Evolutionary conservation across 1,284 basidiomycete genomes (phyloP), one percentile per base, ranked within the genome.

Genomic region (Cutaneotrichosporon sp.): DNA sequence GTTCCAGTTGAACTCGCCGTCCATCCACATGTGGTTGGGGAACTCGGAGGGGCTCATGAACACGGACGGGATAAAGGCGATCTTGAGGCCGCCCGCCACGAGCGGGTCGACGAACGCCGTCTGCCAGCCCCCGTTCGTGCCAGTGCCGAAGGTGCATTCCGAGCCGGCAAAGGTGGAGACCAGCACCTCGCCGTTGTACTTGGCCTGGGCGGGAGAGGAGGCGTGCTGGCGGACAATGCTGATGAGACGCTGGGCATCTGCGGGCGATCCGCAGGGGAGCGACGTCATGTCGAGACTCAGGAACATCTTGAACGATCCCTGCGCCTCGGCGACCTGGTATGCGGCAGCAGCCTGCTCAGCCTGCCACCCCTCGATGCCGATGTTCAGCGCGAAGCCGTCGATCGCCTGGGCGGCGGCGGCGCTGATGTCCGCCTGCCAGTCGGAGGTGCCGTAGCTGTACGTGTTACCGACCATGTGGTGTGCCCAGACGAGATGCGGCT

Each of bases 111-210:
- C 42, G 31, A 67, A 54, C 29, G 33, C 29, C 34, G 59, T 71
- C 72, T 71, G 73, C 33, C 75, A 79, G 7, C 64, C 70, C 11
- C 59, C 46, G 50, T 67, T 56, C 10, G 64, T 67, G 0, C 70
- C 73, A 69, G 85, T 84, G 49, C 89, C 90, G 71, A 91, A 92
- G 0, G 78, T 81, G 74, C 89, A 92, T 29, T 80, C 75, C 69
- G 89, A 86, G 18, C 91, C 91, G 1, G 89, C 80, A 74, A 93
- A 93, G 1, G 89, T 89, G 0, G 88, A 89, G 4, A 88, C 87
- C 50, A 92, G 84, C 3, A 86, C 83, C 38, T 83, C 83, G 56
- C 81, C 80, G 9, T 72, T 58, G 60, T 83, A 76, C 66, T 84
- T 85, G 50, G 90, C 80, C 71, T 91, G 89, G 58, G 86, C 87